phyloP scores from a whole-genome alignment of 768 basidiomycete species.

The Saitozyma sp. region DNA sequence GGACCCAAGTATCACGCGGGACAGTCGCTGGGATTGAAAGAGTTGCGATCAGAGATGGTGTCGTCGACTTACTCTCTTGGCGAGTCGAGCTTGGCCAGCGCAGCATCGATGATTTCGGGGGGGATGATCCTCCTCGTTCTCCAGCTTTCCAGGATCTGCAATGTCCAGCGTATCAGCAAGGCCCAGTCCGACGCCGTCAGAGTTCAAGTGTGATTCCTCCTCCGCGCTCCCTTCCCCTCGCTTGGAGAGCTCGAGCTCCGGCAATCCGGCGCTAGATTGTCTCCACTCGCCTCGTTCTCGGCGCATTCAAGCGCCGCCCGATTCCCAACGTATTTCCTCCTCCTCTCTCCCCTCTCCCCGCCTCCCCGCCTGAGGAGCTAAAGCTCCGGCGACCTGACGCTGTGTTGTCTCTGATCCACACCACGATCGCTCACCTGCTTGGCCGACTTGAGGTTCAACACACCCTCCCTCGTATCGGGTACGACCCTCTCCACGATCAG shows the following conservation, averaged over 20 bases:
- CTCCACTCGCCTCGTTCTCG: background rate
- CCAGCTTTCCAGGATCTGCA: conserved; percentile 88
- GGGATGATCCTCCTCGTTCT: conserved; percentile 79
- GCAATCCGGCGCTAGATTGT: no score
- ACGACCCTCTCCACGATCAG: conserved; percentile 83
- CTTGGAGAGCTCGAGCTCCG: no score
- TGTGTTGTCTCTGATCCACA: background rate
- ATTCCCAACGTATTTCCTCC: no score
- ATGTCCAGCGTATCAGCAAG: no score
- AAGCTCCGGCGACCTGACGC: background rate
- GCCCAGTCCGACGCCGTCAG: no score
- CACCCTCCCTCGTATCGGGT: conserved; percentile 79
- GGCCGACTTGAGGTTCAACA: conserved; percentile 82
- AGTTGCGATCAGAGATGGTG: background rate
- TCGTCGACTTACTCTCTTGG: no score
- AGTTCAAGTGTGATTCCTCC: no score
- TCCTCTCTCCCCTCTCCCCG: no score
- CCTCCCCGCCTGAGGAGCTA: background rate
- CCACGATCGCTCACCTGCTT: conserved; percentile 64
- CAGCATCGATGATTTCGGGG: conserved; percentile 72
- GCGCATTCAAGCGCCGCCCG: background rate
- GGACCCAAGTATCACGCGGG: background rate
- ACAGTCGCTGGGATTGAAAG: background rate
- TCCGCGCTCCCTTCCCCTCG: no score
- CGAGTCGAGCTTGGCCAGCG: conserved; percentile 56